A percentile compares a stretch with the other conserved stretches of the same genome.
phyloP scores from a whole-genome alignment of 148 eudicot species.

The Vaccinium darrowii region DNA sequence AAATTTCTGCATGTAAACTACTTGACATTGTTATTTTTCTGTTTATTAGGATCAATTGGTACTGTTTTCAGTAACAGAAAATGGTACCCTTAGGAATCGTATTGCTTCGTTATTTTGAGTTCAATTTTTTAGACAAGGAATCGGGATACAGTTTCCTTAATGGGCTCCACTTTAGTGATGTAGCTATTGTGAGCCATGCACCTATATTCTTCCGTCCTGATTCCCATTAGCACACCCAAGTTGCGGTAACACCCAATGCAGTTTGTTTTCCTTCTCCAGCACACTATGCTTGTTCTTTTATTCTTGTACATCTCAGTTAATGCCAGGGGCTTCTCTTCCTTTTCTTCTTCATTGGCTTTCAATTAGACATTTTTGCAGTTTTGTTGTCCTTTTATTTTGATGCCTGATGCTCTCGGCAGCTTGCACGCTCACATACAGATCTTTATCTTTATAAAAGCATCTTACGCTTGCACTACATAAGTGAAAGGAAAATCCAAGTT shows the following conservation, averaged over 20 bases:
- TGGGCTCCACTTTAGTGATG: constrained; percentile 2
- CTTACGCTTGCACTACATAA: not conserved
- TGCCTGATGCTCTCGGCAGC: not conserved
- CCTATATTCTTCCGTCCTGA: not conserved
- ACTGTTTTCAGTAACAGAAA: not conserved
- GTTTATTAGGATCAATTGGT: not conserved
- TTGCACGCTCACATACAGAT: not conserved
- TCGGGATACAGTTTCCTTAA: not conserved
- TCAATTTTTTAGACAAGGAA: not conserved
- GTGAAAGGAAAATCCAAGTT: not conserved
- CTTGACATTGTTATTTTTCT: not conserved
- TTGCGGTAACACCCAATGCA: not conserved
- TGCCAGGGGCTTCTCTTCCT: not conserved
- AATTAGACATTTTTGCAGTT: not conserved
- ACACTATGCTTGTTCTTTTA: not conserved
- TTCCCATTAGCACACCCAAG: not conserved
- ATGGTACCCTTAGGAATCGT: not conserved
- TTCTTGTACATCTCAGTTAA: not conserved
- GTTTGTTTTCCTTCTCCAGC: not conserved
- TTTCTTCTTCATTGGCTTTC: not conserved
- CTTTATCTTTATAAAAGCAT: not conserved
- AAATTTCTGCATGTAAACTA: not conserved
- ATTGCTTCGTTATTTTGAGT: not conserved
- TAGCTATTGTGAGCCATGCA: not conserved
- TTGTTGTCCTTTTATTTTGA: not conserved